These are phyloP conservation scores for Pleurostoma richardsiae DNA, from an alignment of 2,329 filamentous ascomycete species.

Conservation along the genomic window DNA sequence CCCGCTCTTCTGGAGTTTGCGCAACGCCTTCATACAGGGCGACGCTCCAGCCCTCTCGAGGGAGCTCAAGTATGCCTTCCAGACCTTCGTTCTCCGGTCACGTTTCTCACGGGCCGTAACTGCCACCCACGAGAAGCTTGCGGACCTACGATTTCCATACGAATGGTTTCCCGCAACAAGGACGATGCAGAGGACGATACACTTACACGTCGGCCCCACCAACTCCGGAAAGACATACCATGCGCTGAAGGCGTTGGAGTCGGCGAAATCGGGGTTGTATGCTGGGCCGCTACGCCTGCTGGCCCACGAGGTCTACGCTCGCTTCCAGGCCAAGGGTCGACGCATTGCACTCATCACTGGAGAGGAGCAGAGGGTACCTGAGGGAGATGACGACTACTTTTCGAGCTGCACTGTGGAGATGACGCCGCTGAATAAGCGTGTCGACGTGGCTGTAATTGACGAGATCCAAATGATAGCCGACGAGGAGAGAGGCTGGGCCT, in stretches of 20 bases:
- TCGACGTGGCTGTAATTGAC: constrained; percentile 93
- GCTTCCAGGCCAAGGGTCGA: constrained; percentile 73
- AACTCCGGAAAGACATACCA: constrained; percentile 98
- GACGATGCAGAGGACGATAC: constrained; percentile 72
- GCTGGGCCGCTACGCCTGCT: constrained; percentile 84
- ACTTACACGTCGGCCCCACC: constrained; percentile 92
- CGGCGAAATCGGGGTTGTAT: constrained; percentile 73
- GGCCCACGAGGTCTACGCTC: constrained; percentile 91
- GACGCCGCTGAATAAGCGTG: constrained; percentile 46
- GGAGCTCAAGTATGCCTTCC: constrained; percentile 66
- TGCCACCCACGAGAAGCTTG: constrained; percentile 57
- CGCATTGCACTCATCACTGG: constrained; percentile 81
- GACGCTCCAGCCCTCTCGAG: constrained; percentile 44
- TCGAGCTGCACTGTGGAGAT: constrained; percentile 95
- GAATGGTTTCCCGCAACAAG: constrained; percentile 92
- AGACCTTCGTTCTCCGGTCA: constrained; percentile 55
- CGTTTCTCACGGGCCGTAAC: constrained; percentile 52
- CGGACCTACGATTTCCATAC: constrained; percentile 81
- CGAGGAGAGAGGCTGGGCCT: constrained; percentile 78
- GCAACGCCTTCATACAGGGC: constrained; percentile 51
- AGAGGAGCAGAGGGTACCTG: constrained; percentile 74
- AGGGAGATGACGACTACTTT: constrained; percentile 53
- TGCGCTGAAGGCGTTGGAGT: constrained; percentile 79
- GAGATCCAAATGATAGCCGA: constrained; percentile 98
- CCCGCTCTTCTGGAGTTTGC: constrained; percentile 52